Conservation (phyloP, 305 asterid species). For the Fraxinus paxiana region DNA sequence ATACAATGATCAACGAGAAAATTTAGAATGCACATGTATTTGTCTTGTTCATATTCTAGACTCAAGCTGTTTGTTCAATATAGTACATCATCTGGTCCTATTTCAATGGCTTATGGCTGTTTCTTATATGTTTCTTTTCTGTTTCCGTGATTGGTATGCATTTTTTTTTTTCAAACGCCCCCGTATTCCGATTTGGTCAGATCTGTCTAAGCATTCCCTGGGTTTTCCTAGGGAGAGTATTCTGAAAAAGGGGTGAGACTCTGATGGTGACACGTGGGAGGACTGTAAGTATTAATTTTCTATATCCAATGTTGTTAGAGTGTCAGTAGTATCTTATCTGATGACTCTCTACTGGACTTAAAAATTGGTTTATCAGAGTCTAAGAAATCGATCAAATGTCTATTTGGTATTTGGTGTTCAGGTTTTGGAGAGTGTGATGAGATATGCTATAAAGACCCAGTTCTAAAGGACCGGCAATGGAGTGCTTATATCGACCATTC, state of each 20-base stretch:
- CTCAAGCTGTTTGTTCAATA: neutral
- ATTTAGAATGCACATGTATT: neutral
- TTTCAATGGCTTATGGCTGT: neutral
- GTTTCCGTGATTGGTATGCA: neutral
- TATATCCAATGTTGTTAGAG: neutral
- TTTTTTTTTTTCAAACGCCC: neutral
- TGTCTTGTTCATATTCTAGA: neutral
- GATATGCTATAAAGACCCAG: constrained; percentile 80
- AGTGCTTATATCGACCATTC: constrained; percentile 80
- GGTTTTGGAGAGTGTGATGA: constrained; percentile 70
- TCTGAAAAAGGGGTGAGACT: constrained; percentile 78
- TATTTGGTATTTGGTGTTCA: constrained; percentile 21
- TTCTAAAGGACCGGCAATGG: constrained; percentile 74
- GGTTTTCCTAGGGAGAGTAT: constrained; percentile 70
- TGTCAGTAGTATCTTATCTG: neutral
- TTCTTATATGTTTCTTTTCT: neutral
- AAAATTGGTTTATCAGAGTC: neutral
- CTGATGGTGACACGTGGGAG: constrained; percentile 81
- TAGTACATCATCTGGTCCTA: neutral
- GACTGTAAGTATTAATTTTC: constrained; percentile 53
- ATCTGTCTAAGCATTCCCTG: constrained; percentile 15
- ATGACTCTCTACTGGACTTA: neutral
- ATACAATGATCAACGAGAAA: neutral
- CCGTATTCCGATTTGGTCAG: no score
- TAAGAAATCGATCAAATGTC: neutral